Percentiles rank a stretch among this genome's conserved stretches.
These are phyloP conservation scores for Paulownia fortunei DNA, from an alignment of 257 asterid genomes.

Conservation along the genomic window DNA sequence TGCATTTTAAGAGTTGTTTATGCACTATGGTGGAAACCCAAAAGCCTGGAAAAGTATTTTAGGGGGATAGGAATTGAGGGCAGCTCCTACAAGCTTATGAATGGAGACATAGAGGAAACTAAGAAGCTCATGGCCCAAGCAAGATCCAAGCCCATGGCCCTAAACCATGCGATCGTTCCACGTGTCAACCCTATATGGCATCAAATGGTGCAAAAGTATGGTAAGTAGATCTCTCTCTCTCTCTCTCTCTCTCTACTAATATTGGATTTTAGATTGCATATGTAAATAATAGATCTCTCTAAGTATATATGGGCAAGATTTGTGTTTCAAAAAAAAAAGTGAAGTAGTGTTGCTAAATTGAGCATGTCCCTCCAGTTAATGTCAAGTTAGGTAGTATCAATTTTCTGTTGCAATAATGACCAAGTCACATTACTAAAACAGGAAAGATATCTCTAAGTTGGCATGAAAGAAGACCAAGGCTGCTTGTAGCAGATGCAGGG, in stretches of 20 bases:
- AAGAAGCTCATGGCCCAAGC: slow-evolving; percentile 27
- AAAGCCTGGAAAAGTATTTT: slow-evolving; percentile 30
- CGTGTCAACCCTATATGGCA: slow-evolving; percentile 34
- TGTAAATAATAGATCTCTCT: too few species aligned
- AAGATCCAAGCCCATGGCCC: slow-evolving; percentile 40
- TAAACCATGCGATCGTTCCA: slow-evolving; percentile 33
- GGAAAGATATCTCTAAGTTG: slow-evolving; percentile 37
- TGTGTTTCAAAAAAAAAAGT: too few species aligned
- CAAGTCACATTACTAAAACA: too few species aligned
- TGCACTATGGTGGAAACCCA: slow-evolving; percentile 40
- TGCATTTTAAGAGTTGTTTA: background rate
- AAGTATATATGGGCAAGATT: too few species aligned
- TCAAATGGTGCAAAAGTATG: slow-evolving; percentile 38
- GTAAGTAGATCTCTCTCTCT: background rate
- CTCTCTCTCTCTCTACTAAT: too few species aligned
- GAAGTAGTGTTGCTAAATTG: too few species aligned
- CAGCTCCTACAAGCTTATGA: slow-evolving; percentile 36
- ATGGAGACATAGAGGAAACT: slow-evolving; percentile 26
- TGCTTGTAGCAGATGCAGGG: slow-evolving; percentile 38
- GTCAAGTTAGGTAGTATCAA: too few species aligned
- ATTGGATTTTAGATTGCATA: too few species aligned
- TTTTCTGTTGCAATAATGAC: too few species aligned
- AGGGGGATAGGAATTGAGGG: slow-evolving; percentile 34
- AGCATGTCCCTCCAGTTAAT: too few species aligned
- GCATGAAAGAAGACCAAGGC: slow-evolving; percentile 36